Percentiles rank a stretch among this genome's conserved stretches.
These are phyloP conservation scores for Volvox carteri DNA, from an alignment of 163 green algal species.

Conservation along the genomic window DNA sequence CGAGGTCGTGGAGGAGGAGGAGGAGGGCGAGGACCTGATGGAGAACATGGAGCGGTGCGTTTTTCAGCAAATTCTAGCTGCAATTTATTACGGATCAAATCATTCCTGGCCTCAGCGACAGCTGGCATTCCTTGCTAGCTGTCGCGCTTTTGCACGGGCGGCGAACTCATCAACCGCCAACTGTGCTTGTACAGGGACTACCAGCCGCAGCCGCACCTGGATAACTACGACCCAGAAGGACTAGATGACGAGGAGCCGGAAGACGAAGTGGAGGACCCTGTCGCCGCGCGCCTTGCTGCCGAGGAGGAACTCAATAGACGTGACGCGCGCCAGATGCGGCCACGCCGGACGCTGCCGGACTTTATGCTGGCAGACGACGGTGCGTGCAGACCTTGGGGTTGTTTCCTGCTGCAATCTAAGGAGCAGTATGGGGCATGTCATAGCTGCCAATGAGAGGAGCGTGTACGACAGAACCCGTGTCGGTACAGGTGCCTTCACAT, in stretches of 20 bases:
- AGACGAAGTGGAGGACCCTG: slow-evolving; percentile 81
- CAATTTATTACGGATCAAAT: neutral
- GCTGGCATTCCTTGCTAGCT: no score
- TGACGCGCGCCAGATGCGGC: slow-evolving; percentile 62
- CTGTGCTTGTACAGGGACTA: slow-evolving; percentile 87
- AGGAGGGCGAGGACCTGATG: slow-evolving; percentile 82
- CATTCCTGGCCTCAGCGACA: no score
- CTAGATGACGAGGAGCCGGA: slow-evolving; percentile 85
- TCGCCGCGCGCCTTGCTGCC: slow-evolving; percentile 68
- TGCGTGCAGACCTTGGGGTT: no score
- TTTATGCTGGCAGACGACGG: slow-evolving; percentile 20
- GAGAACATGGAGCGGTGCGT: slow-evolving; percentile 69
- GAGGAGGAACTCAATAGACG: slow-evolving; percentile 82
- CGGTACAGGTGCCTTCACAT: no score
- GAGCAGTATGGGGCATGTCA: no score
- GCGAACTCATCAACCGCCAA: neutral
- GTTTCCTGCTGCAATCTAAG: no score
- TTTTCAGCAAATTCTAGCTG: neutral
- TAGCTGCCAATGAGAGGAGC: no score
- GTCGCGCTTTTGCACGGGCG: no score
- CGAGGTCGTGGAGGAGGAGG: slow-evolving; percentile 68
- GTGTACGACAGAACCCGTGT: no score
- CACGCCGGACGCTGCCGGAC: slow-evolving; percentile 28
- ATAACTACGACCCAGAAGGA: slow-evolving; percentile 90
- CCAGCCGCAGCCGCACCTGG: slow-evolving; percentile 85